Conservation (phyloP, 139 green algal species). For the Closterium sp. region DNA sequence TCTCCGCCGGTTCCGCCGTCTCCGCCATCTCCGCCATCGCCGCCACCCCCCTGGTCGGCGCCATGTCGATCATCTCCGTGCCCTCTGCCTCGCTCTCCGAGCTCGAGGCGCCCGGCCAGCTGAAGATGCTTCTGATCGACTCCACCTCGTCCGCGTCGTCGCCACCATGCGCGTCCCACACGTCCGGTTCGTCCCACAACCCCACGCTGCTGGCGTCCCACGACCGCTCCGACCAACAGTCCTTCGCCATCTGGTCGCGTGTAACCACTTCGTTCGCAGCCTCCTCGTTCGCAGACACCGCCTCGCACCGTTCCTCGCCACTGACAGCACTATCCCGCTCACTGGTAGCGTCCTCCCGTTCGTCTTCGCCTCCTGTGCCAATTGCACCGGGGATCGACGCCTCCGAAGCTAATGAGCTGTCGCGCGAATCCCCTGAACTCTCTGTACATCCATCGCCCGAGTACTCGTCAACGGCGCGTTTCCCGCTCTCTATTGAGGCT, state of each 20-base stretch:
- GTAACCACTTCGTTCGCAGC: neutral
- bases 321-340: neutral
- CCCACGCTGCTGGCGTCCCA: neutral
- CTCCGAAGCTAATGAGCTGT: too few species aligned
- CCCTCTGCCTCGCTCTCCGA: neutral
- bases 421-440: neutral
- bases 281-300: neutral
- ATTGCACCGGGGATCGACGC: too few species aligned
- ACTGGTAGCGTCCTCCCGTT: too few species aligned
- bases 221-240: neutral
- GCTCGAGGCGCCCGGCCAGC: neutral
- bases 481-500: neutral
- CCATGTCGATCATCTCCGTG: neutral
- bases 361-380: neutral
- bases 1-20: neutral
- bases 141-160: neutral
- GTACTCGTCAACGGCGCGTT: neutral
- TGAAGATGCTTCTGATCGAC: neutral
- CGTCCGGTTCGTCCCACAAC: neutral
- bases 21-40: neutral
- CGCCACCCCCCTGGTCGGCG: neutral
- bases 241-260: neutral
- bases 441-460: neutral
- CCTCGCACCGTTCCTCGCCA: neutral
- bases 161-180: too few species aligned